Evolutionary conservation across 2,329 filamentous ascomycete species (phyloP).

Genomic region (Orbilia quercus): DNA sequence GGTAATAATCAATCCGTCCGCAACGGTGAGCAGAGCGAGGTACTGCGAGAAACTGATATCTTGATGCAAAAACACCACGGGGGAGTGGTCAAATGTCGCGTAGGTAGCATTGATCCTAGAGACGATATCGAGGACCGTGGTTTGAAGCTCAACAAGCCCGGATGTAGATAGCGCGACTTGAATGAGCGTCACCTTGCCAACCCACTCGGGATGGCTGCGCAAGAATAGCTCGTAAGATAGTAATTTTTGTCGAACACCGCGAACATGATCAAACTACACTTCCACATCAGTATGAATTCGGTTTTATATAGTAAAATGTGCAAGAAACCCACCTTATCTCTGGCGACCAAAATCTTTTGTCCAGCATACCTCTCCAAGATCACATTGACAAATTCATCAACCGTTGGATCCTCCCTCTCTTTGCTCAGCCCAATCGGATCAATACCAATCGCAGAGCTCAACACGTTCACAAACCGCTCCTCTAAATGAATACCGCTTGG

Average conservation of each 20-base stretch:
- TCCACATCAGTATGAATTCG: slow-evolving; percentile 2
- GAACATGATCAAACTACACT: slow-evolving; percentile 78
- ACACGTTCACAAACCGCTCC: slow-evolving; percentile 90
- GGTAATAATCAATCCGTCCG: slow-evolving; percentile 92
- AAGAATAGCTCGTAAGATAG: slow-evolving; percentile 92
- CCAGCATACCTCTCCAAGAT: slow-evolving; percentile 86
- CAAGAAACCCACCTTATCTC: slow-evolving; percentile 73
- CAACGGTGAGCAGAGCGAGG: slow-evolving; percentile 87
- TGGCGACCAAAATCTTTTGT: slow-evolving; percentile 89
- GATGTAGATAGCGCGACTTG: slow-evolving; percentile 92
- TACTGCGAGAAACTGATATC: slow-evolving; percentile 94
- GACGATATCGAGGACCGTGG: slow-evolving; percentile 90
- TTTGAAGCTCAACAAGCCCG: slow-evolving; percentile 87
- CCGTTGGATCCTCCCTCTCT: slow-evolving; percentile 77
- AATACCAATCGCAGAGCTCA: slow-evolving; percentile 87
- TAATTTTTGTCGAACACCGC: slow-evolving; percentile 92
- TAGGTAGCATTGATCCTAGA: slow-evolving; percentile 92
- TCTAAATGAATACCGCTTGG: slow-evolving; percentile 89
- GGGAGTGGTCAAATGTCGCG: slow-evolving; percentile 90
- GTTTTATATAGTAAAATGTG: not conserved
- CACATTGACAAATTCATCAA: slow-evolving; percentile 80
- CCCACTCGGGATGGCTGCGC: slow-evolving; percentile 91
- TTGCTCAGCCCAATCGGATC: slow-evolving; percentile 80
- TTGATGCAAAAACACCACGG: slow-evolving; percentile 91
- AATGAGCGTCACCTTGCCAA: slow-evolving; percentile 82